A percentile compares a stretch with the other conserved stretches of the same genome.
These are phyloP conservation scores for Tubosaeta sp. DNA, from an alignment of 768 basidiomycete genomes.

Conservation along the genomic window DNA sequence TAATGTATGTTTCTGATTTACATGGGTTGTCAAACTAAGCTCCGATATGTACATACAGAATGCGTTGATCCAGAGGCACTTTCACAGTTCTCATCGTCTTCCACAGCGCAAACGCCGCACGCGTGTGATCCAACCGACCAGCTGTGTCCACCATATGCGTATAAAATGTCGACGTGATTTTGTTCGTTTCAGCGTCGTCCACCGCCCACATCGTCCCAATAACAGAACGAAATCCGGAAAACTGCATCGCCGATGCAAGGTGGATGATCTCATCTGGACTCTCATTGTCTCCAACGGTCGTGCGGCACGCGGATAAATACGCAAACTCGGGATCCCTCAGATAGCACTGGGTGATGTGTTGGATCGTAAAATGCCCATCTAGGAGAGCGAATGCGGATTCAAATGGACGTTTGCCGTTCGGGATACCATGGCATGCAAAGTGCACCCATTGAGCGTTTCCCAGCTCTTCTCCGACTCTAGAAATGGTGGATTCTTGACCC, in stretches of 20 bases:
- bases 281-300: conserved; percentile 19
- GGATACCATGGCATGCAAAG: conserved; percentile 24
- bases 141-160: not conserved
- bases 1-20: too few species aligned
- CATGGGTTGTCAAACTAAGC: not conserved
- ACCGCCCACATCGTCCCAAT: conserved; percentile 14
- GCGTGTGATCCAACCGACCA: conserved; percentile 2
- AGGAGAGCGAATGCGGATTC: conserved; percentile 13
- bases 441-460: conserved; percentile 18
- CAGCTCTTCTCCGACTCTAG: conserved; percentile 1
- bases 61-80: conserved; percentile 1
- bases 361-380: conserved; percentile 7
- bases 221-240: conserved; percentile 8
- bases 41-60: conserved; percentile 4
- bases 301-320: conserved; percentile 24
- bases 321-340: conserved; percentile 12
- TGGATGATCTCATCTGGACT: conserved; percentile 7
- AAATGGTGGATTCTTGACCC: not conserved
- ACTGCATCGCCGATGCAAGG: conserved; percentile 3
- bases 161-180: conserved; percentile 2
- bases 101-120: conserved; percentile 5
- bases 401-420: conserved; percentile 8
- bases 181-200: conserved; percentile 2
- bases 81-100: not conserved
- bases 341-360: conserved; percentile 2